Evolutionary conservation across 768 basidiomycete genomes (phyloP), one percentile per base, ranked within the genome.

Genomic region (Leucosporidium scottii): DNA sequence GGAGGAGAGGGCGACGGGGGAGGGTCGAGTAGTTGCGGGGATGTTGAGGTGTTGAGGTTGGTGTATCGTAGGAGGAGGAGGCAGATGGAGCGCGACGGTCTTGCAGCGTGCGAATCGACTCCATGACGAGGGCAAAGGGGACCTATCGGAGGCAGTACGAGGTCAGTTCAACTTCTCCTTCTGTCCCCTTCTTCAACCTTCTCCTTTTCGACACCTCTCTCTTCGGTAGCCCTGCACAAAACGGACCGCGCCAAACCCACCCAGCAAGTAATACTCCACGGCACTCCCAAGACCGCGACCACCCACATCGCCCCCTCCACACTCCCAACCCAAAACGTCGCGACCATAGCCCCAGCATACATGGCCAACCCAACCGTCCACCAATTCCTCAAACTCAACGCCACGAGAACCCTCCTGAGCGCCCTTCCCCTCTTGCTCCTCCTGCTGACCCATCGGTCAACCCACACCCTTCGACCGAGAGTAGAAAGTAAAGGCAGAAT

Each of bases 221-320:
- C n/a, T n/a, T 36, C 34, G 34, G 12, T 36, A 12, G 34, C 34
- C 34, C 6, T 6, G 12, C 34, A 36, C 12, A 12, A 36, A 36
- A 5, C 34, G 36, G 44, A 23, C 23, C 34, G 17, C 12, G 7
- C 48, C 25, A 89, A 92, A 7, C 93, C 91, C 10, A 87, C 91
- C 94, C 93, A 97, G 78, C 88, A 87, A 1, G 87, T 84, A 60
- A 96, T 83, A 8, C 91, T 91, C 90, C 89, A 96, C n/a, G 89
- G 87, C 73, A 96, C 87, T 0, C 94, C 94, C 13, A 87, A 86
- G 20, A 88, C 72, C 20, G 86, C 84, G 59, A 94, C 84, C 64
- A 97, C 82, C 20, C 86, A 64, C 1, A 89, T 91, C 20, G 90
- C 85, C 15, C 84, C 82, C 1, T 86, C 87, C 70, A 92, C 66